These are phyloP conservation scores for Discostella pseudostelligera DNA, from an alignment of 108 stramenopile species.

Conservation along the genomic window DNA sequence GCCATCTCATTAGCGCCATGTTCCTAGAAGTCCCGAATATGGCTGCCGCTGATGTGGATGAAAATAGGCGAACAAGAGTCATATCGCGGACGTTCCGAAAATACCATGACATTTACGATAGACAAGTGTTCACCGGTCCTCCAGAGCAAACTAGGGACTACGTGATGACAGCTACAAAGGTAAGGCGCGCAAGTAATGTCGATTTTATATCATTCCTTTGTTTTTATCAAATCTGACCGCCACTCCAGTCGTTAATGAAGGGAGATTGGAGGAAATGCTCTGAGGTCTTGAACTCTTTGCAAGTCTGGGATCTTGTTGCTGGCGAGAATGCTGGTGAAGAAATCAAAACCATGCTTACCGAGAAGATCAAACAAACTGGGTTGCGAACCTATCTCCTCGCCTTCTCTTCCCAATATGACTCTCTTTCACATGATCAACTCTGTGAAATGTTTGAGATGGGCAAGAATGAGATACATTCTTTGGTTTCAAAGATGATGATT, in stretches of 20 bases:
- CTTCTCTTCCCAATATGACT: slow-evolving; percentile 91
- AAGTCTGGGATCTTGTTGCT: slow-evolving; percentile 94
- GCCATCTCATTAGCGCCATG: slow-evolving; percentile 97
- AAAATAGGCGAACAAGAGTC: slow-evolving; percentile 54
- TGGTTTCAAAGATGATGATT: slow-evolving; percentile 97
- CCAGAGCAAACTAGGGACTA: slow-evolving; percentile 98
- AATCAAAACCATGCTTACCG: slow-evolving; percentile 80
- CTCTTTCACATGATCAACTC: slow-evolving; percentile 82
- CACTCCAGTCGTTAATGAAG: slow-evolving; percentile 52
- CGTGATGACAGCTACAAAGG: slow-evolving; percentile 91
- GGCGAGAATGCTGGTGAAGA: slow-evolving; percentile 72
- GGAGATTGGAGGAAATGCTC: slow-evolving; percentile 94
- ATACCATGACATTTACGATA: slow-evolving; percentile 88
- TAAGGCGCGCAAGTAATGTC: too few species aligned
- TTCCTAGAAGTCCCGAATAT: slow-evolving; percentile 97
- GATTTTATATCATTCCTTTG: too few species aligned
- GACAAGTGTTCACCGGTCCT: slow-evolving; percentile 97
- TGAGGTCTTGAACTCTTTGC: slow-evolving; percentile 74
- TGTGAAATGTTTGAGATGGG: slow-evolving; percentile 96
- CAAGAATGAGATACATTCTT: slow-evolving; percentile 84
- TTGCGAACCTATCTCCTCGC: slow-evolving; percentile 93
- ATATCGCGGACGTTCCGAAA: slow-evolving; percentile 94
- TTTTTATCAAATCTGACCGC: too few species aligned
- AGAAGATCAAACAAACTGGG: slow-evolving; percentile 96
- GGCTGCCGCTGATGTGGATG: slow-evolving; percentile 64